Evolutionary conservation across 768 basidiomycete species (phyloP).

Genomic region (Rhizopogon rudus): DNA sequence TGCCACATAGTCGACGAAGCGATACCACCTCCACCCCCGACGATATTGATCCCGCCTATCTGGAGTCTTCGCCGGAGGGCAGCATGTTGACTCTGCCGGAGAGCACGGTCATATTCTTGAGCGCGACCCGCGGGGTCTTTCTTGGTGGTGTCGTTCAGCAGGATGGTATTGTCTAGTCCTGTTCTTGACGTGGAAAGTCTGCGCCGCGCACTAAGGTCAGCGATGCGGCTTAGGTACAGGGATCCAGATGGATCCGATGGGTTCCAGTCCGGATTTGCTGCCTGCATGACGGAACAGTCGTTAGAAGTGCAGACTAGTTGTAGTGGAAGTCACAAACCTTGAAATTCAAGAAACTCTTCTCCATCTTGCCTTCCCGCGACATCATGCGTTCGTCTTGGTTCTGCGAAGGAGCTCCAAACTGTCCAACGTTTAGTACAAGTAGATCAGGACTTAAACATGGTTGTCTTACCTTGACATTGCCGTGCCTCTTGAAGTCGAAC

Average conservation of each 20-base stretch:
- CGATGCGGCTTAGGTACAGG: slow-evolving; percentile 82
- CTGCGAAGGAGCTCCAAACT: slow-evolving; percentile 83
- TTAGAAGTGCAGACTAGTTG: not conserved
- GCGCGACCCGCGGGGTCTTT: slow-evolving; percentile 46
- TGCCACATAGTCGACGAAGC: slow-evolving; percentile 44
- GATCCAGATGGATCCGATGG: slow-evolving; percentile 90
- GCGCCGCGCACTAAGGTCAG: slow-evolving; percentile 53
- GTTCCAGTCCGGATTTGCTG: slow-evolving; percentile 94
- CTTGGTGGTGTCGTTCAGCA: slow-evolving; percentile 27
- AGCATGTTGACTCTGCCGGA: slow-evolving; percentile 61
- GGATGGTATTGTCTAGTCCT: slow-evolving; percentile 21
- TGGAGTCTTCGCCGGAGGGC: slow-evolving; percentile 38
- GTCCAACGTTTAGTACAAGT: slow-evolving; percentile 1
- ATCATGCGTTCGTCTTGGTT: slow-evolving; percentile 69
- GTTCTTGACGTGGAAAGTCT: slow-evolving; percentile 21
- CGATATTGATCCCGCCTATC: slow-evolving; percentile 17
- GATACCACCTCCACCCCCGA: slow-evolving; percentile 41
- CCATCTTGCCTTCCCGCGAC: slow-evolving; percentile 96
- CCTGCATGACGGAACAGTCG: slow-evolving; percentile 34
- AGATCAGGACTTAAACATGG: not conserved
- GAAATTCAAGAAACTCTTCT: slow-evolving; percentile 95
- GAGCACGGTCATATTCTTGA: slow-evolving; percentile 73
- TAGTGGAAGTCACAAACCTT: slow-evolving; percentile 42
- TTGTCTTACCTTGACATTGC: slow-evolving; percentile 72
- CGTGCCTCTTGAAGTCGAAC: slow-evolving; percentile 95